These are phyloP conservation scores for Haematococcus lacustris DNA, from an alignment of 139 green algal genomes.

Conservation along the genomic window DNA sequence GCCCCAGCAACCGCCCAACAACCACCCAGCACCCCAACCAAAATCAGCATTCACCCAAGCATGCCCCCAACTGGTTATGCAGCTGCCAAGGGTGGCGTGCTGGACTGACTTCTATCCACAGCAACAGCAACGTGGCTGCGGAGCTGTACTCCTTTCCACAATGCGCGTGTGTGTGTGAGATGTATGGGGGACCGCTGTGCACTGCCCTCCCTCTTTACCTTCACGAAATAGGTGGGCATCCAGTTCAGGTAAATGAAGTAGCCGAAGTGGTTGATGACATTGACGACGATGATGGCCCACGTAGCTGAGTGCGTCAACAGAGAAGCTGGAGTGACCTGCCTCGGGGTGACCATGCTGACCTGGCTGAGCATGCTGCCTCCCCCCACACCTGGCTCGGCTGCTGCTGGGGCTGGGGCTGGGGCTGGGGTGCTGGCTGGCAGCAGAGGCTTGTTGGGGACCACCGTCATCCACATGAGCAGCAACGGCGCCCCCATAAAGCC, in stretches of 20 bases:
- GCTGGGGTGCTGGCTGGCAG: neutral
- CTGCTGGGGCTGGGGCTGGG: neutral
- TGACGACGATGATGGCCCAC: conserved; percentile 83
- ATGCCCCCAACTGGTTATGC: too few relatives aligned
- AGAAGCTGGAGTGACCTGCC: too few relatives aligned
- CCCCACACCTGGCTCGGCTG: neutral
- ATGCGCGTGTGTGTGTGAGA: too few relatives aligned
- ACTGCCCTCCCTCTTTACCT: conserved; percentile 24
- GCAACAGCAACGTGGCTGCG: too few relatives aligned
- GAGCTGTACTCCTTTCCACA: too few relatives aligned
- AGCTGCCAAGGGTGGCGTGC: too few relatives aligned
- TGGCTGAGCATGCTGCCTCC: neutral
- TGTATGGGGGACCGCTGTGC: too few relatives aligned
- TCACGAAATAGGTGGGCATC: conserved; percentile 88
- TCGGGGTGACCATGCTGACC: neutral
- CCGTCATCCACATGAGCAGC: conserved; percentile 57
- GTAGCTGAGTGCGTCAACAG: conserved; percentile 54
- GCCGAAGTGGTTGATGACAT: conserved; percentile 81
- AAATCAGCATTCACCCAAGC: too few relatives aligned
- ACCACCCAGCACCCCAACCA: too few relatives aligned
- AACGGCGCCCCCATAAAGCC: conserved; percentile 63
- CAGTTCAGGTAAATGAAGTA: conserved; percentile 95
- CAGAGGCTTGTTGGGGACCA: conserved; percentile 37
- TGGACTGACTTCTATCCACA: too few relatives aligned
- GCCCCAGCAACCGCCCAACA: too few relatives aligned